phyloP scores from a whole-genome alignment of 257 asterid species.

The Penstemon davidsonii region DNA sequence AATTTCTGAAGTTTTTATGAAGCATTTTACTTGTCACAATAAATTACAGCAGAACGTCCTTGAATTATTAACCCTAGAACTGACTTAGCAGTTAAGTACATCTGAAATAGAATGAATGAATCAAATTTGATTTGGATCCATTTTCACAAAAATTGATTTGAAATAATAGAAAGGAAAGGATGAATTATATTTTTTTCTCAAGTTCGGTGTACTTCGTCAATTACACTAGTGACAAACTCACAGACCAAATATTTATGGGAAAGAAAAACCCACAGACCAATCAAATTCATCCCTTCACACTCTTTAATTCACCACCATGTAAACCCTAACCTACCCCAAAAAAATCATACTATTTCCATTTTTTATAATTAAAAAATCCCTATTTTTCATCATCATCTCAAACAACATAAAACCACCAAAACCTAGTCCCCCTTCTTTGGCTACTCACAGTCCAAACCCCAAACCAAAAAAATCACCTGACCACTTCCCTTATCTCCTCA shows the following conservation, averaged over 20 bases:
- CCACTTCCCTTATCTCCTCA: not conserved
- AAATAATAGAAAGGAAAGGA: not conserved
- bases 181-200: not conserved
- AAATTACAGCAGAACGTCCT: too few species aligned
- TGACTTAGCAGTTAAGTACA: too few species aligned
- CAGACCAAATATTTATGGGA: too few species aligned
- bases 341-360: too few species aligned
- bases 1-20: too few species aligned
- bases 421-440: slow-evolving; percentile 45
- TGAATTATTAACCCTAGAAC: too few species aligned
- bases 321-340: not conserved
- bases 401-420: slow-evolving; percentile 27
- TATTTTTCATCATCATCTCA: not conserved
- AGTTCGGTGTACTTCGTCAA: not conserved
- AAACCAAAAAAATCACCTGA: too few species aligned
- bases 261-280: slow-evolving; percentile 3
- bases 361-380: too few species aligned
- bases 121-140: not conserved
- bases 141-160: too few species aligned
- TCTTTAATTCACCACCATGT: not conserved
- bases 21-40: too few species aligned
- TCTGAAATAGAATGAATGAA: too few species aligned
- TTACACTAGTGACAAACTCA: not conserved
- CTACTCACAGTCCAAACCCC: slow-evolving; percentile 40
- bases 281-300: not conserved